A percentile compares a stretch with the other conserved stretches of the same genome.
phyloP scores from a whole-genome alignment of 192 early-diverging fungal species.

The Rhizoclosmatium globosum region DNA sequence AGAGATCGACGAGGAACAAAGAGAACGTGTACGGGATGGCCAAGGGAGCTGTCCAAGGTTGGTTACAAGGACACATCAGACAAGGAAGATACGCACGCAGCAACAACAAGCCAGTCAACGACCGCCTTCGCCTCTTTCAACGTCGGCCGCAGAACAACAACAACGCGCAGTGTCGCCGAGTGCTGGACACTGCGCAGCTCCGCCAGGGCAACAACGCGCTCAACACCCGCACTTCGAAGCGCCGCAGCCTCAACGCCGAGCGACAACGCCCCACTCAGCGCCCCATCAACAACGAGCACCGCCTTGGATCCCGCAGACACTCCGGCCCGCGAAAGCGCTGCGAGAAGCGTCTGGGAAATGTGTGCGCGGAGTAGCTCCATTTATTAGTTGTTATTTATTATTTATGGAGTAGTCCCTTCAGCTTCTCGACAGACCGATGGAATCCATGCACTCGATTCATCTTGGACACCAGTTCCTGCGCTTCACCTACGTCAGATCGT shows the following conservation, averaged over 20 bases:
- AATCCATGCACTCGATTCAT: constrained; percentile 13
- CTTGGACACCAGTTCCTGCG: background rate
- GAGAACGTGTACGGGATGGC: constrained; percentile 55
- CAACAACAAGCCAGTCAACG: background rate
- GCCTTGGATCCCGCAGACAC: background rate
- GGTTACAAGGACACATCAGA: background rate
- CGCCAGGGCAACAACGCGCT: constrained; percentile 11
- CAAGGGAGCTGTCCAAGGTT: background rate
- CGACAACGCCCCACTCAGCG: background rate
- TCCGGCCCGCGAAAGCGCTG: background rate
- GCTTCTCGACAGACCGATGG: background rate
- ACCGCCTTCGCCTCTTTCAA: background rate
- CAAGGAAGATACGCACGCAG: background rate
- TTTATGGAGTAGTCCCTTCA: background rate
- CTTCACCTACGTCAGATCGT: background rate
- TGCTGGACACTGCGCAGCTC: background rate
- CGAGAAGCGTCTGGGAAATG: background rate
- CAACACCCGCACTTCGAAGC: constrained; percentile 17
- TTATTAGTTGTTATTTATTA: background rate
- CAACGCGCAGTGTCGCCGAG: background rate
- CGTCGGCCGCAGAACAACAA: constrained; percentile 16
- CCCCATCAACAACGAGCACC: constrained; percentile 5
- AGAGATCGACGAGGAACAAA: constrained; percentile 91
- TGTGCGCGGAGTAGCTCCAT: constrained; percentile 1
- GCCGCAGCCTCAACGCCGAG: constrained; percentile 19